These are phyloP conservation scores for Melaleuca quinquenervia DNA, from an alignment of 345 rosid genomes.

Conservation along the genomic window DNA sequence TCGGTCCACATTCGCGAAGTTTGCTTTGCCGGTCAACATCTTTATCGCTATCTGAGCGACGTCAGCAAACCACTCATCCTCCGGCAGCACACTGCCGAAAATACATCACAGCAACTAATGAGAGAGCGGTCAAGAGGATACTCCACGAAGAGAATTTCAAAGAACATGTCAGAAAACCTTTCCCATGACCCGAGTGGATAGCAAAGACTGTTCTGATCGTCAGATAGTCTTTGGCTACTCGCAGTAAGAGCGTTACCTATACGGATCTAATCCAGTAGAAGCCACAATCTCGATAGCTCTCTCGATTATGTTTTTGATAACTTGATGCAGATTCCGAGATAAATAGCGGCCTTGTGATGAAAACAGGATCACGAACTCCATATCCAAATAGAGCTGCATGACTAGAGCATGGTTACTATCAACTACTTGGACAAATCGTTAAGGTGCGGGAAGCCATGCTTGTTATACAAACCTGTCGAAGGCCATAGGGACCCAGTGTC, in stretches of 20 bases:
- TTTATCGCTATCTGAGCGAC: slow-evolving; percentile 81
- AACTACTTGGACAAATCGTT: not conserved
- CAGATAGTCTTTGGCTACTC: not conserved
- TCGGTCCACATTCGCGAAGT: slow-evolving; percentile 34
- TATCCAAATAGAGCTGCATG: slow-evolving; percentile 76
- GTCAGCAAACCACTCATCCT: slow-evolving; percentile 94
- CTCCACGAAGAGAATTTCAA: not conserved
- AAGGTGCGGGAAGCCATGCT: not conserved
- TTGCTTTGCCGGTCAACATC: slow-evolving; percentile 56
- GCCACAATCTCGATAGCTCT: slow-evolving; percentile 77
- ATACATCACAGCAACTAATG: not conserved
- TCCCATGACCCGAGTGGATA: not conserved
- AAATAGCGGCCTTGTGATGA: slow-evolving; percentile 85
- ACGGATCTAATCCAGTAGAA: slow-evolving; percentile 63
- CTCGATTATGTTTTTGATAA: slow-evolving; percentile 71
- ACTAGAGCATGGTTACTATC: not conserved
- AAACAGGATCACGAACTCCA: slow-evolving; percentile 86
- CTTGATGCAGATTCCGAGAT: slow-evolving; percentile 76
- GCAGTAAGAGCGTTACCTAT: slow-evolving; percentile 25
- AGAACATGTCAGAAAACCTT: not conserved
- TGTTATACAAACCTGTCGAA: slow-evolving; percentile 45
- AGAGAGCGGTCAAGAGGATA: not conserved
- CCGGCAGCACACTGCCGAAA: slow-evolving; percentile 54
- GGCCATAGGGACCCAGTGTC: slow-evolving; percentile 73
- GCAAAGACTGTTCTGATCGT: not conserved